These are phyloP conservation scores for Eucalyptus paniculata DNA, from an alignment of 345 rosid genomes.

Conservation along the genomic window DNA sequence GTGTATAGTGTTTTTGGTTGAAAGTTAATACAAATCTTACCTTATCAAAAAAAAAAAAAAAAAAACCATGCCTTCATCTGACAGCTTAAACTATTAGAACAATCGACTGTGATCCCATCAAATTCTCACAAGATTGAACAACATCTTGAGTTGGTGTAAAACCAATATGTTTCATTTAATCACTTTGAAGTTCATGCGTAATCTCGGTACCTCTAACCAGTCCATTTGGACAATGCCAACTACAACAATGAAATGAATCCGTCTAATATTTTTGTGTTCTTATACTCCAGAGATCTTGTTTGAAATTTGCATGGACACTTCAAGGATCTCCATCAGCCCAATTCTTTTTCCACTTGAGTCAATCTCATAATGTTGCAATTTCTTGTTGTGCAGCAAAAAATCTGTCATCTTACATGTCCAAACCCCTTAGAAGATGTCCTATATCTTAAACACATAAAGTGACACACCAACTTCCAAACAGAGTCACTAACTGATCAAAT, in stretches of 20 bases:
- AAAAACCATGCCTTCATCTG: accelerated
- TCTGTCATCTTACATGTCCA: neutral
- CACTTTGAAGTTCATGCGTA: neutral
- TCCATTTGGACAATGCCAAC: neutral
- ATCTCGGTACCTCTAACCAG: neutral
- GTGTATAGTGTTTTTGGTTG: no score
- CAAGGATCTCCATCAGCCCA: neutral
- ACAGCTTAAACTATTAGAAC: accelerated
- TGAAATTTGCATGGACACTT: neutral
- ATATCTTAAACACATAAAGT: neutral
- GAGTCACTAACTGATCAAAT: neutral
- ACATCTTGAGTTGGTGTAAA: neutral
- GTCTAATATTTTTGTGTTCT: neutral
- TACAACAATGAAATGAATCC: neutral
- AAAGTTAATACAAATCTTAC: no score
- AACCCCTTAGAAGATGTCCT: neutral
- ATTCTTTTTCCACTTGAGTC: neutral
- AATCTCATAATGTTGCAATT: neutral
- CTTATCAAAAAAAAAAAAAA: no score
- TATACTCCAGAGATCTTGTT: neutral
- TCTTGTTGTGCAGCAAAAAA: neutral
- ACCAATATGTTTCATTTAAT: neutral
- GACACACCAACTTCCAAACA: neutral
- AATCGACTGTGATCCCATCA: accelerated
- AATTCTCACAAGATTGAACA: neutral